These are phyloP conservation scores for Amanita thiersii DNA, from an alignment of 768 basidiomycete species.

Conservation along the genomic window DNA sequence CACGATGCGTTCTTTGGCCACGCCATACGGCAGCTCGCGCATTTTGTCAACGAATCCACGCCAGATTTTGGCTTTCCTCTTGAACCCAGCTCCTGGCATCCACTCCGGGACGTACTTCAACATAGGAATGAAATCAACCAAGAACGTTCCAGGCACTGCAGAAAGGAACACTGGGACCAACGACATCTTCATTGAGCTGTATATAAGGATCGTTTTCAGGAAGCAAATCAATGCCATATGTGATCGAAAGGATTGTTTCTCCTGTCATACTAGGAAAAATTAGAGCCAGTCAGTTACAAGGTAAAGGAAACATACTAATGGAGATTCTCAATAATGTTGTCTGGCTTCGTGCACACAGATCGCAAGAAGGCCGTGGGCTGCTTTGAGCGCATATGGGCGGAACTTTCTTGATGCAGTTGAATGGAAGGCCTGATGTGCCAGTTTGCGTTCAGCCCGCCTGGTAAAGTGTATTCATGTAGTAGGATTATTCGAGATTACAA, in stretches of 20 bases:
- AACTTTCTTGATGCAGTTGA: slow-evolving; percentile 13
- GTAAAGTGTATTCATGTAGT: slow-evolving; percentile 7
- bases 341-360: slow-evolving; percentile 22
- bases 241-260: slow-evolving; percentile 8
- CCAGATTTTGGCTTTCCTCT: slow-evolving; percentile 26
- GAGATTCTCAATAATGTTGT: slow-evolving; percentile 23
- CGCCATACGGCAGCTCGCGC: slow-evolving; percentile 23
- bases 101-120: slow-evolving; percentile 17
- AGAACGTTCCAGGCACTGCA: slow-evolving; percentile 1
- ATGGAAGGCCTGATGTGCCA: slow-evolving; percentile 17
- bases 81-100: slow-evolving; percentile 34
- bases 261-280: slow-evolving; percentile 21
- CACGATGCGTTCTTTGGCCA: slow-evolving; percentile 23
- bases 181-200: neutral
- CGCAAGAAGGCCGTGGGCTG: slow-evolving; percentile 22
- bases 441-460: slow-evolving; percentile 21
- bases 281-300: neutral
- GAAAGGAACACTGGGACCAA: neutral
- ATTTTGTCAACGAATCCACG: slow-evolving; percentile 16
- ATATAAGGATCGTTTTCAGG: slow-evolving; percentile 4
- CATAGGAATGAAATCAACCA: slow-evolving; percentile 8
- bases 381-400: slow-evolving; percentile 20
- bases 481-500: neutral
- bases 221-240: slow-evolving; percentile 1
- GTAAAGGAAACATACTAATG: slow-evolving; percentile 20